These are phyloP conservation scores for Saturnispora diversa DNA, from an alignment of 805 yeast genomes.

Conservation along the genomic window DNA sequence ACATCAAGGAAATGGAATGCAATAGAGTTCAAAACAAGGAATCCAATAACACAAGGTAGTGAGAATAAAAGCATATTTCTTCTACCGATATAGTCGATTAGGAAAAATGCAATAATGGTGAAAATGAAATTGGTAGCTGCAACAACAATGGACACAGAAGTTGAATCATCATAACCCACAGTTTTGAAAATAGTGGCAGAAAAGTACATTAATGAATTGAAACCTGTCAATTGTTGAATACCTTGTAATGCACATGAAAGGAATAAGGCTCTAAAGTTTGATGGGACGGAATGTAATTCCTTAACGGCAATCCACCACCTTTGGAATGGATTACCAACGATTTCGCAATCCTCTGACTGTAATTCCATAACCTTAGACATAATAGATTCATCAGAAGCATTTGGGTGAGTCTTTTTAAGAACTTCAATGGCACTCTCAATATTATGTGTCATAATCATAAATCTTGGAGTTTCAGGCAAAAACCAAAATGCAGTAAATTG, in stretches of 20 bases:
- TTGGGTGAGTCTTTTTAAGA: constrained; percentile 51
- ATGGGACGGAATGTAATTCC: constrained; percentile 57
- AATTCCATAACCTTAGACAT: constrained; percentile 63
- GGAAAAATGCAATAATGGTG: constrained; percentile 76
- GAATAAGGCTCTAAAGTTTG: constrained; percentile 81
- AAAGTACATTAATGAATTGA: constrained; percentile 93
- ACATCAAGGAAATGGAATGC: constrained; percentile 84
- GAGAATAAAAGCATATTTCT: constrained; percentile 70
- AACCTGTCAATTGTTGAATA: constrained; percentile 93
- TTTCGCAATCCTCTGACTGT: constrained; percentile 37
- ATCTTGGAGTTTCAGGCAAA: constrained; percentile 95
- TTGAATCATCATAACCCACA: constrained; percentile 79
- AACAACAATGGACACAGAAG: constrained; percentile 90
- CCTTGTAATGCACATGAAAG: constrained; percentile 93
- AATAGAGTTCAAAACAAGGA: constrained; percentile 74
- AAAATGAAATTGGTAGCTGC: constrained; percentile 92
- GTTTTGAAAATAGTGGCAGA: constrained; percentile 87
- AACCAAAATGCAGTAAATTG: constrained; percentile 74
- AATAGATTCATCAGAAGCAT: constrained; percentile 57
- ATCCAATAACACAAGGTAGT: constrained; percentile 76
- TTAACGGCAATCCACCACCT: constrained; percentile 55
- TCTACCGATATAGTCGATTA: constrained; percentile 85
- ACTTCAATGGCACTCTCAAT: constrained; percentile 60
- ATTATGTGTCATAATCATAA: constrained; percentile 63
- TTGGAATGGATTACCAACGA: constrained; percentile 30